phyloP scores from a whole-genome alignment of 2,329 filamentous ascomycete genomes.

The Meredithiella fracta region DNA sequence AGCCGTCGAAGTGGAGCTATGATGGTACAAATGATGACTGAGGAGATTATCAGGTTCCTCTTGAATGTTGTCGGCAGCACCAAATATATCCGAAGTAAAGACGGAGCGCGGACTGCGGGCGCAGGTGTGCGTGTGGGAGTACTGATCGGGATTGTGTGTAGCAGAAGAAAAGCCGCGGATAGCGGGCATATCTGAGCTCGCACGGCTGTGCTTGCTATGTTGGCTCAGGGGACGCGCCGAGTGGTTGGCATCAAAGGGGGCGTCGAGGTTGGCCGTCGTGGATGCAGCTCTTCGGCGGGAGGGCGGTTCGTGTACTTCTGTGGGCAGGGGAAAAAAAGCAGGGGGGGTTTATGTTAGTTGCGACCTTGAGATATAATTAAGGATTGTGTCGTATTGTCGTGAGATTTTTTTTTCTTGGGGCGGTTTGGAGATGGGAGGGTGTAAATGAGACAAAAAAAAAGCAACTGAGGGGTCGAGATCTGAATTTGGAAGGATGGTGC shows the following conservation, averaged over 20 bases:
- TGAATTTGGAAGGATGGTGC: too few relatives aligned
- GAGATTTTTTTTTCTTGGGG: neutral
- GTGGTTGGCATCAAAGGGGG: constrained; percentile 29
- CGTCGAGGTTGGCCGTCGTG: constrained; percentile 40
- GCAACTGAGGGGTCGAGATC: too few relatives aligned
- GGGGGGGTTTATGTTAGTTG: neutral
- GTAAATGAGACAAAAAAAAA: neutral
- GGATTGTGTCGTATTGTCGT: neutral
- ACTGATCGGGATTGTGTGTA: constrained; percentile 26
- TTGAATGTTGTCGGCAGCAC: constrained; percentile 24
- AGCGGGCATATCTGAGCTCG: constrained; percentile 53
- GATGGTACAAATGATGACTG: constrained; percentile 22
- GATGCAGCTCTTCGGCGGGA: constrained; percentile 43
- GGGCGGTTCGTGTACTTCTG: constrained; percentile 17
- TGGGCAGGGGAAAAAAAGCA: constrained; percentile 2
- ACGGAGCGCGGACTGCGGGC: constrained; percentile 30
- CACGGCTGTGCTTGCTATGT: constrained; percentile 50
- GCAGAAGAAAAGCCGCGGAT: constrained; percentile 36
- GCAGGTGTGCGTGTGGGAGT: constrained; percentile 17
- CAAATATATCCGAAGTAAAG: constrained; percentile 21
- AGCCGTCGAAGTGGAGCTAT: neutral
- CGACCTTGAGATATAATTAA: neutral
- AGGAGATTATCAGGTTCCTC: constrained; percentile 6
- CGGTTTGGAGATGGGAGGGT: neutral
- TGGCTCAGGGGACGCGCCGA: constrained; percentile 35